phyloP scores from a whole-genome alignment of 169 alveolate genomes.

The Cyclospora cayetanensis region DNA sequence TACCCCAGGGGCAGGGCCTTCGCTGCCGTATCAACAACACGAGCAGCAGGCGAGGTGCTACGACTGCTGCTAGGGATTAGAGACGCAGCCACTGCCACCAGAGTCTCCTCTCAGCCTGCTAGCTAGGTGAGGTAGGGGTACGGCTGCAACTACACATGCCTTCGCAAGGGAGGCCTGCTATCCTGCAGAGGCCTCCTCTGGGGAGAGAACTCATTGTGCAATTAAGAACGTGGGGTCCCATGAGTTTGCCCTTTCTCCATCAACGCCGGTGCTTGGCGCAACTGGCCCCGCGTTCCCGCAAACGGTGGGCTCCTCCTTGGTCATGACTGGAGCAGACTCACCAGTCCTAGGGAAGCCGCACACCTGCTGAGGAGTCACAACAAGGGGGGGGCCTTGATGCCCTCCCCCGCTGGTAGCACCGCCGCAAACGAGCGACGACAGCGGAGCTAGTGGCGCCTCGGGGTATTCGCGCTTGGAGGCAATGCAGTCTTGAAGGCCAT shows the following conservation, averaged over 20 bases:
- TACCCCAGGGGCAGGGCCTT: too few species aligned
- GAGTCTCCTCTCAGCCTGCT: too few species aligned
- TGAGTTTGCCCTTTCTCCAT: background rate
- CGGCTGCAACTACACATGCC: background rate
- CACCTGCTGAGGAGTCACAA: background rate
- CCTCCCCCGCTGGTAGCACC: background rate
- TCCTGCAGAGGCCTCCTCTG: too few species aligned
- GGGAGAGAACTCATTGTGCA: background rate
- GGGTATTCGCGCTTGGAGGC: background rate
- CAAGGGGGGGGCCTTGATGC: background rate
- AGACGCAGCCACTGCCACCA: too few species aligned
- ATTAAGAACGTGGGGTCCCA: conserved; percentile 12
- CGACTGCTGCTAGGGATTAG: too few species aligned
- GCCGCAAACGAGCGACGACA: conserved; percentile 5
- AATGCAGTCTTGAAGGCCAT: background rate
- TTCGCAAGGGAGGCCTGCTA: background rate
- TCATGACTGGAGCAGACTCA: background rate
- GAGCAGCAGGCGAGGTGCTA: too few species aligned
- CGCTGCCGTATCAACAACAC: too few species aligned
- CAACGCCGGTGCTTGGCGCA: background rate
- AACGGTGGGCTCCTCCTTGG: background rate
- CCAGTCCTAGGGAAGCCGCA: background rate
- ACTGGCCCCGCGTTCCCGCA: background rate
- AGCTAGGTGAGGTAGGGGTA: too few species aligned
- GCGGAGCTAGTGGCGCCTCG: background rate